These are phyloP conservation scores for Penicillium frequentans DNA, from an alignment of 2,329 filamentous ascomycete species.

Conservation along the genomic window DNA sequence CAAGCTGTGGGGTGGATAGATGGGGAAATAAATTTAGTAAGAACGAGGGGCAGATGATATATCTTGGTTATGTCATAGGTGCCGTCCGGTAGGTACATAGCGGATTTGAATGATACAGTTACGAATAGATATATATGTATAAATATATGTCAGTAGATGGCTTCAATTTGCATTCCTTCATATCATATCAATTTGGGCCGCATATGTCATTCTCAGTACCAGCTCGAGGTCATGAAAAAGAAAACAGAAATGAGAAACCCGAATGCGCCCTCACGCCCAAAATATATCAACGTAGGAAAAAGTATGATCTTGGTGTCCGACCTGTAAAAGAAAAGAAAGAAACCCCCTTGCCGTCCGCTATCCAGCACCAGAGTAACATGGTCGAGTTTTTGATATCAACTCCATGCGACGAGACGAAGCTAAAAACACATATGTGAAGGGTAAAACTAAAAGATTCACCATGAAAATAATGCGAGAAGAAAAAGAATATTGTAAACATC, in stretches of 20 bases:
- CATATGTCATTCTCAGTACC: conserved; percentile 12
- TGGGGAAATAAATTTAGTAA: neutral
- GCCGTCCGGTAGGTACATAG: too few species aligned
- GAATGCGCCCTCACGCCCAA: neutral
- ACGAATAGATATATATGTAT: neutral
- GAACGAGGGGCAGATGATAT: neutral
- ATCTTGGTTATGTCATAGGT: too few species aligned
- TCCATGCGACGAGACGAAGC: neutral
- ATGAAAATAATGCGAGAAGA: neutral
- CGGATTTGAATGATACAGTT: neutral
- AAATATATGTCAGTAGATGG: neutral
- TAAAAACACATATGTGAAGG: conserved; percentile 5
- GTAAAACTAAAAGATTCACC: neutral
- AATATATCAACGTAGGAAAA: neutral
- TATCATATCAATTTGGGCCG: conserved; percentile 12
- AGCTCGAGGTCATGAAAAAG: conserved; percentile 4
- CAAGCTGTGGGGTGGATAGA: neutral
- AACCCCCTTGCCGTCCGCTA: neutral
- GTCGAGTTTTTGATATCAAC: neutral
- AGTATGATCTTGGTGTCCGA: neutral
- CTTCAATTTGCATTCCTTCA: neutral
- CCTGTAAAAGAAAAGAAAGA: neutral
- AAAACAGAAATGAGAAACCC: neutral
- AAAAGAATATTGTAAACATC: neutral
- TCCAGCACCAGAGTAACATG: neutral